A percentile compares a stretch with the other conserved stretches of the same genome.
Conservation (phyloP, 2,329 filamentous ascomycete genomes). For the Penicillium sp. region DNA sequence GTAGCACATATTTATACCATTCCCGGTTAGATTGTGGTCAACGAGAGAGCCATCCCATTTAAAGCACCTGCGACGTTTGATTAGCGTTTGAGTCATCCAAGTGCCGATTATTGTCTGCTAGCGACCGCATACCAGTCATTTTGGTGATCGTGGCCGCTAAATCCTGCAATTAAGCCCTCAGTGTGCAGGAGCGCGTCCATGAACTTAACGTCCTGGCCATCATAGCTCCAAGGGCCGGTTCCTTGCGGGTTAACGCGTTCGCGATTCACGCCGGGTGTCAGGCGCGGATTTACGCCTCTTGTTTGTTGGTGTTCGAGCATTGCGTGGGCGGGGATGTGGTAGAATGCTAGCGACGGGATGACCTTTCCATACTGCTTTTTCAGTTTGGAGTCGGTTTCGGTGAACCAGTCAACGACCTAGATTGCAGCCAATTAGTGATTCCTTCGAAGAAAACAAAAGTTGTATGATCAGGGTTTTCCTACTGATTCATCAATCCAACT, state of each 20-base stretch:
- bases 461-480: background rate
- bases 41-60: conserved; percentile 35
- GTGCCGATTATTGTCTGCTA: background rate
- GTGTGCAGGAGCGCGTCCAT: conserved; percentile 60
- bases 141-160: conserved; percentile 66
- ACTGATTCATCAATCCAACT: conserved; percentile 48
- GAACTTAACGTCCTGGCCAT: conserved; percentile 56
- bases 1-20: conserved; percentile 53
- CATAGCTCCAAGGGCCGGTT: conserved; percentile 9
- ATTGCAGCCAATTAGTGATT: background rate
- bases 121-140: conserved; percentile 54
- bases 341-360: conserved; percentile 54
- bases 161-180: conserved; percentile 55
- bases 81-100: background rate
- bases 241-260: conserved; percentile 39
- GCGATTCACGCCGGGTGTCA: conserved; percentile 48
- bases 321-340: conserved; percentile 53
- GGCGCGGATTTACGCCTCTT: conserved; percentile 40
- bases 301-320: conserved; percentile 42
- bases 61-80: conserved; percentile 33
- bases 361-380: conserved; percentile 28
- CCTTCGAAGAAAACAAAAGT: rapidly evolving
- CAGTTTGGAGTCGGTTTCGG: conserved; percentile 30
- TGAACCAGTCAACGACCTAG: conserved; percentile 47
- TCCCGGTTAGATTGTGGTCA: conserved; percentile 37